Evolutionary conservation across 208 protist species (phyloP), one percentile per base, ranked within the genome.

Genomic region (Entamoeba invadens): DNA sequence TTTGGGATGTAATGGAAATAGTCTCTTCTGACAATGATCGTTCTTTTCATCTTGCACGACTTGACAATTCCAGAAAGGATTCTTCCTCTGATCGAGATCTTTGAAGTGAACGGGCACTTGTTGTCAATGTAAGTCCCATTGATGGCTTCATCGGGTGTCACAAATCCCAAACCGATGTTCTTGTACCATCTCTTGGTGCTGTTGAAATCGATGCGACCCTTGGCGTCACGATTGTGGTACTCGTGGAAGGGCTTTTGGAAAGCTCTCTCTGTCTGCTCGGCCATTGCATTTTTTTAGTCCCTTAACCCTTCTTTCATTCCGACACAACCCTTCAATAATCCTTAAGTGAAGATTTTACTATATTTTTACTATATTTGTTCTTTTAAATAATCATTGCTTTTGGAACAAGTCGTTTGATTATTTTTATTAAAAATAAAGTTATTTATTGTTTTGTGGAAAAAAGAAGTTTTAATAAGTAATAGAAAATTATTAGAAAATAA

Each of bases 1-100:
- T 99, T 99, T 95, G 97, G 97, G 96, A 99, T 97, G 97, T 98
- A 99, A 97, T 99, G 99, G 93, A 99, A 98, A 97, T 99, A 99
- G 96, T 99, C 98, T 95, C 98, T 97, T 95, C 98, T 98, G 96
- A 99, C 97, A 94, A 99, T 97, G 95, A 99, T 95, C 46, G 98
- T 99, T 95, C 98, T 96, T 94, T 98, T 96, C 99, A 99, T 99
- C 97, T 99, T 99, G 95, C 95, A 98, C 93, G 98, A 98, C 95
- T 98, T 96, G 91, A 99, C 98, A 94, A 98, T 96, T 95, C 99
- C 99, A 93, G 96, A 97, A 46, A 99, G 96, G 95, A 99, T 98
- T 95, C 98, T 97, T 95, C 99, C 99, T 96, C 99, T 98, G 96
- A 99, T 99, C 95, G 97, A 97, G 93, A 99, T 98, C 95, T 99